Percentiles rank a stretch among this genome's conserved stretches.
Evolutionary conservation across 2,329 filamentous ascomycete species (phyloP).

Genomic region (Colletotrichum kahawae): DNA sequence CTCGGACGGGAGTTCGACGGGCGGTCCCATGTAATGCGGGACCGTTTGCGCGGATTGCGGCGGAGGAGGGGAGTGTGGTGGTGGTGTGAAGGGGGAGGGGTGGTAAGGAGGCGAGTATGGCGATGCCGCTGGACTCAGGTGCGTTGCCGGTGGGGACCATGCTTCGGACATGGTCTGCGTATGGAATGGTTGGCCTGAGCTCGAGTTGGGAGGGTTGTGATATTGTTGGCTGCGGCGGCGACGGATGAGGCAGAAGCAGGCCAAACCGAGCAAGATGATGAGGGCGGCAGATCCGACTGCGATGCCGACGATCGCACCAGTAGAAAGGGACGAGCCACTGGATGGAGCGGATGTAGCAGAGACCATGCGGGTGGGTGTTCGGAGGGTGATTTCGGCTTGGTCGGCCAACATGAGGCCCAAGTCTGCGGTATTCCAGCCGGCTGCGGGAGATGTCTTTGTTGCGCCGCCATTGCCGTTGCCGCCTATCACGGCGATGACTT

Average conservation of each 20-base stretch:
- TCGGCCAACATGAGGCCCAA: slow-evolving; percentile 59
- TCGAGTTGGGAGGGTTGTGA: neutral
- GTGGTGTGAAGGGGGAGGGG: neutral
- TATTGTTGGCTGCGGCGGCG: slow-evolving; percentile 26
- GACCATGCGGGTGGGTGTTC: slow-evolving; percentile 56
- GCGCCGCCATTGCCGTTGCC: slow-evolving; percentile 57
- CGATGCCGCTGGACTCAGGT: neutral
- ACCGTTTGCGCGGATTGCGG: slow-evolving; percentile 21
- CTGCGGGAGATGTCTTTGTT: slow-evolving; percentile 52
- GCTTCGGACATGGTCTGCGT: slow-evolving; percentile 15
- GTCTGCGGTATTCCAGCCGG: slow-evolving; percentile 56
- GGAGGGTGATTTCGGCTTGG: slow-evolving; percentile 46
- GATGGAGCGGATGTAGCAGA: neutral
- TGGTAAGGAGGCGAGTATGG: slow-evolving; percentile 11
- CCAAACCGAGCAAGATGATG: slow-evolving; percentile 24
- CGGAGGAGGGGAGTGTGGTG: neutral
- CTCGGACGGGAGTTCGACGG: slow-evolving; percentile 31
- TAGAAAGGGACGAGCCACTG: slow-evolving; percentile 28
- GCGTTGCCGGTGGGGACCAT: slow-evolving; percentile 17
- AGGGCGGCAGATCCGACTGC: slow-evolving; percentile 38
- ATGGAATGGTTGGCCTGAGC: slow-evolving; percentile 7
- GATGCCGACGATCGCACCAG: slow-evolving; percentile 50
- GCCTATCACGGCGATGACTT: slow-evolving; percentile 55
- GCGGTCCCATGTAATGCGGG: slow-evolving; percentile 25
- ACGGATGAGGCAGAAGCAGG: slow-evolving; percentile 34